Evolutionary conservation across 768 basidiomycete genomes (phyloP).

Genomic region (Naematelia aurantialba): DNA sequence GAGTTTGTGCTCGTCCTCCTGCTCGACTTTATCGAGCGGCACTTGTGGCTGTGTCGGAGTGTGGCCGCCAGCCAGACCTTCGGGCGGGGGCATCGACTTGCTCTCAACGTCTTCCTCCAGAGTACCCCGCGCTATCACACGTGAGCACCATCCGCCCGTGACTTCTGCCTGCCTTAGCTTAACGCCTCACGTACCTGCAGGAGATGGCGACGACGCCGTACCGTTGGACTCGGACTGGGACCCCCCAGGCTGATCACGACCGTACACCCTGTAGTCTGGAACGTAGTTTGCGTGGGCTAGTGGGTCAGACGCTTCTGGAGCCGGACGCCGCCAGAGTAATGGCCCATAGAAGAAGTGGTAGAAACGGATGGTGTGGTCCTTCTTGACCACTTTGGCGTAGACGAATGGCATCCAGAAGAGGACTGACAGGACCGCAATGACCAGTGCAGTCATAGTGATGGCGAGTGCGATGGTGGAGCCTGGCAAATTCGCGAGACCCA

Average conservation of each 20-base stretch:
- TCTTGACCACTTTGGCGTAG: constrained; percentile 50
- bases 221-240: no score
- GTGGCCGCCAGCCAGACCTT: no score
- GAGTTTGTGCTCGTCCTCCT: constrained; percentile 27
- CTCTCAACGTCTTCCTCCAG: constrained; percentile 4
- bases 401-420: constrained; percentile 54
- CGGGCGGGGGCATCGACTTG: constrained; percentile 3
- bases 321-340: constrained; percentile 49
- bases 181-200: no score
- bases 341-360: constrained; percentile 54
- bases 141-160: background rate
- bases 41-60: constrained; percentile 6
- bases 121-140: no score
- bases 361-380: constrained; percentile 53
- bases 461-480: constrained; percentile 45
- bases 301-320: constrained; percentile 44
- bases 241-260: constrained; percentile 24
- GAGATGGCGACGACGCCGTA: no score
- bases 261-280: constrained; percentile 47
- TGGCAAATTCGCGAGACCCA: constrained; percentile 49
- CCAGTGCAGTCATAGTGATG: constrained; percentile 50
- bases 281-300: constrained; percentile 32
- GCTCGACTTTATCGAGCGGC: constrained; percentile 27
- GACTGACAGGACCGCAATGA: constrained; percentile 46
- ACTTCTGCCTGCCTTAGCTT: constrained; percentile 1